Evolutionary conservation across 257 asterid species (phyloP).

Genomic region (Vinca minor): DNA sequence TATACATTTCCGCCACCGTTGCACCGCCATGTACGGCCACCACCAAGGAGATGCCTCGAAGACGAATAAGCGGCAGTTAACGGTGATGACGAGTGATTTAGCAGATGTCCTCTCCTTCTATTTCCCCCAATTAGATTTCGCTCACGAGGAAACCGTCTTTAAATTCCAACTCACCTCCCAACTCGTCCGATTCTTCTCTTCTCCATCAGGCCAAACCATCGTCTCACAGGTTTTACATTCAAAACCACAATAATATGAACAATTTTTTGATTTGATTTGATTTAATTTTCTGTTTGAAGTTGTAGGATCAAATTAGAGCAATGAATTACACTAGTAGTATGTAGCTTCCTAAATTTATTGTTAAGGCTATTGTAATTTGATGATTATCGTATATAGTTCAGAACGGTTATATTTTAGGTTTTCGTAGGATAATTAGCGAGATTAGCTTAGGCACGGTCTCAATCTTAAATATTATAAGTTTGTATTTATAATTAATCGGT

Average conservation of each 20-base stretch:
- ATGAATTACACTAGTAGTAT: background rate
- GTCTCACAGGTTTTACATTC: slow-evolving; percentile 40
- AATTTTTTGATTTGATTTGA: no score
- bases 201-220: slow-evolving; percentile 36
- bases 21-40: slow-evolving; percentile 36
- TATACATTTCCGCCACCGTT: slow-evolving; percentile 13
- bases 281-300: background rate
- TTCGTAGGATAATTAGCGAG: background rate
- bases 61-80: slow-evolving; percentile 20
- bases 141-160: slow-evolving; percentile 41
- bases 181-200: slow-evolving; percentile 57
- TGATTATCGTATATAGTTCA: background rate
- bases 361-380: background rate
- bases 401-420: background rate
- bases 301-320: background rate
- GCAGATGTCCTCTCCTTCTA: slow-evolving; percentile 41
- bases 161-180: slow-evolving; percentile 49
- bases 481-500: no score
- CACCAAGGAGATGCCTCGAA: slow-evolving; percentile 16
- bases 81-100: slow-evolving; percentile 21
- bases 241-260: background rate
- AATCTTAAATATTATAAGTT: background rate
- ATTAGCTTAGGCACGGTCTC: background rate
- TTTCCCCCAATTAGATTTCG: slow-evolving; percentile 38
- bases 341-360: background rate